Evolutionary conservation across 148 eudicot species (phyloP).

Genomic region (Chenopodium quinoa): DNA sequence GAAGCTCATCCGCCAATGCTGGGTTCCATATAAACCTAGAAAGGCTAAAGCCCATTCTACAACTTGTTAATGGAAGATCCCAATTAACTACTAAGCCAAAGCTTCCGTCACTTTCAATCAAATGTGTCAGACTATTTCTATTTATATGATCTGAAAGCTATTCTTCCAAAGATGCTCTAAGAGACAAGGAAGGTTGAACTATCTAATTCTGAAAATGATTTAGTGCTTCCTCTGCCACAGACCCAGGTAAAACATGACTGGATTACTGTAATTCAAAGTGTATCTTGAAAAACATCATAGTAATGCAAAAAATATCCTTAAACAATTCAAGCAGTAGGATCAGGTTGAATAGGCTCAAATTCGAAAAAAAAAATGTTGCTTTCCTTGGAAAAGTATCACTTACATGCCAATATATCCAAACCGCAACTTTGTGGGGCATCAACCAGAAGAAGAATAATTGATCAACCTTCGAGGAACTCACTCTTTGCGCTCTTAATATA

Average conservation of each 20-base stretch:
- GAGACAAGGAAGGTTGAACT: neutral
- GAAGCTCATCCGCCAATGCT: neutral
- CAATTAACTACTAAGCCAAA: neutral
- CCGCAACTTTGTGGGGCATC: conserved; percentile 95
- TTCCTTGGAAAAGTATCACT: conserved; percentile 28
- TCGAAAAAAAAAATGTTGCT: neutral
- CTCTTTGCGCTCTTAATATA: conserved; percentile 59
- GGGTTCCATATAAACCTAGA: neutral
- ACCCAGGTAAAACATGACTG: neutral
- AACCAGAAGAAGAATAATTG: conserved; percentile 72
- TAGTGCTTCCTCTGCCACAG: neutral
- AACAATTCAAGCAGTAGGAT: neutral
- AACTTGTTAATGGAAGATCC: neutral
- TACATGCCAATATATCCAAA: conserved; percentile 99
- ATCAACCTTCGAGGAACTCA: conserved; percentile 42
- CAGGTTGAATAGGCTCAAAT: neutral
- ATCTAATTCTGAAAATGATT: neutral
- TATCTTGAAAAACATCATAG: neutral
- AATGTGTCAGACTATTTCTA: neutral
- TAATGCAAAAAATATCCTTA: neutral
- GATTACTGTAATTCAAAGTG: neutral
- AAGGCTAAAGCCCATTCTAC: neutral
- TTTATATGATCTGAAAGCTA: neutral
- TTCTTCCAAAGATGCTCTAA: neutral
- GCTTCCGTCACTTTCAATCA: neutral